Conservation (phyloP, 1,139 yeast species). For the Kodamaea suecica region DNA sequence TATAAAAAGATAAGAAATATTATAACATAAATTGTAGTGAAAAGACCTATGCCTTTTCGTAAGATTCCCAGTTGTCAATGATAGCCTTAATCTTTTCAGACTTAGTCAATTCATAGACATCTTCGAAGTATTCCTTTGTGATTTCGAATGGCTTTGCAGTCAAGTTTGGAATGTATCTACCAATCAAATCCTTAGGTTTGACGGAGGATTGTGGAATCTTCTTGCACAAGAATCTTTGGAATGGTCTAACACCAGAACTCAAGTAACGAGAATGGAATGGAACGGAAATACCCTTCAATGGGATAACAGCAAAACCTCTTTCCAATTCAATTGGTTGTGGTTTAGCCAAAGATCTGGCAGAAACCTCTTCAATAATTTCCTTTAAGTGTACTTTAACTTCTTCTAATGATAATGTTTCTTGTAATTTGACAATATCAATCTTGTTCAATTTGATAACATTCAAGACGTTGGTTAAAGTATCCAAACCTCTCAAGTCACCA, state of each 20-base stretch:
- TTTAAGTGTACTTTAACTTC: constrained; percentile 82
- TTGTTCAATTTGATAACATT: constrained; percentile 91
- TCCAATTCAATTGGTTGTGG: constrained; percentile 96
- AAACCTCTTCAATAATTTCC: constrained; percentile 83
- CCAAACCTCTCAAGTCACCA: constrained; percentile 95
- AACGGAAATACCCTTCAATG: constrained; percentile 96
- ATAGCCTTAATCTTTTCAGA: constrained; percentile 88
- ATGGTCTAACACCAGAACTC: constrained; percentile 98
- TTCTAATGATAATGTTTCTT: constrained; percentile 76
- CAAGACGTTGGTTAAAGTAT: constrained; percentile 87
- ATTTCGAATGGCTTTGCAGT: constrained; percentile 97
- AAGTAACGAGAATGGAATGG: constrained; percentile 98
- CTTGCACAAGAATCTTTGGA: constrained; percentile 95
- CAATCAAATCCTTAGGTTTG: constrained; percentile 88
- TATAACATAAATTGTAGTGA: constrained; percentile 3
- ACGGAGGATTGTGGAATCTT: constrained; percentile 94
- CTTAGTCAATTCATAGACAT: constrained; percentile 86
- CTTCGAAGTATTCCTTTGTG: constrained; percentile 94
- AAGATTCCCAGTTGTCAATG: constrained; percentile 92
- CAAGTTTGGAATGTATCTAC: constrained; percentile 96
- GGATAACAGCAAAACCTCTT: constrained; percentile 97
- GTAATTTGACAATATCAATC: constrained; percentile 87
- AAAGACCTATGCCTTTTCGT: constrained; percentile 46
- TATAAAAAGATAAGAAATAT: constrained; percentile 1
- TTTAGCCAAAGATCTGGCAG: constrained; percentile 76